phyloP scores from a whole-genome alignment of 2,329 filamentous ascomycete species.

The Clarireedia homoeocarpa region DNA sequence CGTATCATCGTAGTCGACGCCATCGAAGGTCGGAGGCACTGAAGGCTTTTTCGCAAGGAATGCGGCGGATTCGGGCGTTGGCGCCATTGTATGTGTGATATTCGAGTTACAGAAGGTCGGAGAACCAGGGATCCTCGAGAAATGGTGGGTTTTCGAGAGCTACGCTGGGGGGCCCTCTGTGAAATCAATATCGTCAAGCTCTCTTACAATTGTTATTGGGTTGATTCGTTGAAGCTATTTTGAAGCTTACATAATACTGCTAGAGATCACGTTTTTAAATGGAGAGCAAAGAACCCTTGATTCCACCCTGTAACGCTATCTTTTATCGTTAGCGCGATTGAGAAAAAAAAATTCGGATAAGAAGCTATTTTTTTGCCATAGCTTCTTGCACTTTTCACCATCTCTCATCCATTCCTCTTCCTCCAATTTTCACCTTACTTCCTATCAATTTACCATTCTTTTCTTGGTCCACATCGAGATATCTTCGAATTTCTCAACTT shows the following conservation, averaged over 20 bases:
- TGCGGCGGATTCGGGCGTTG: constrained; percentile 72
- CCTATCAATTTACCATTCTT: neutral
- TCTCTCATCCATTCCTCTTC: constrained; percentile 11
- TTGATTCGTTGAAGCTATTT: neutral
- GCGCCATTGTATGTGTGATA: constrained; percentile 44
- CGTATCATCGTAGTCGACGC: constrained; percentile 80
- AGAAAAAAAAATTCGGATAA: constrained; percentile 22
- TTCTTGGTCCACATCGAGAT: neutral
- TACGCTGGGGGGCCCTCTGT: no score
- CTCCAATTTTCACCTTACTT: constrained; percentile 10
- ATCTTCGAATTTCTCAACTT: neutral
- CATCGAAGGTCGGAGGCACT: constrained; percentile 76
- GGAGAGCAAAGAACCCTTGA: neutral
- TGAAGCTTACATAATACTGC: neutral
- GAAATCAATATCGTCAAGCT: no score
- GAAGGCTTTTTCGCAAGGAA: constrained; percentile 80
- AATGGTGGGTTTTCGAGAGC: neutral
- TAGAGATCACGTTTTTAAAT: constrained; percentile 9
- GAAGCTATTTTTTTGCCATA: constrained; percentile 15
- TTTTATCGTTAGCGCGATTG: constrained; percentile 7
- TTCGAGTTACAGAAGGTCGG: neutral
- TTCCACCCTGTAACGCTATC: neutral
- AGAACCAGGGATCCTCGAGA: neutral
- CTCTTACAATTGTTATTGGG: no score
- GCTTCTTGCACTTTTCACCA: constrained; percentile 13